phyloP scores from a whole-genome alignment of 2,329 filamentous ascomycete species.

The Orbilia blumenaviensis region DNA sequence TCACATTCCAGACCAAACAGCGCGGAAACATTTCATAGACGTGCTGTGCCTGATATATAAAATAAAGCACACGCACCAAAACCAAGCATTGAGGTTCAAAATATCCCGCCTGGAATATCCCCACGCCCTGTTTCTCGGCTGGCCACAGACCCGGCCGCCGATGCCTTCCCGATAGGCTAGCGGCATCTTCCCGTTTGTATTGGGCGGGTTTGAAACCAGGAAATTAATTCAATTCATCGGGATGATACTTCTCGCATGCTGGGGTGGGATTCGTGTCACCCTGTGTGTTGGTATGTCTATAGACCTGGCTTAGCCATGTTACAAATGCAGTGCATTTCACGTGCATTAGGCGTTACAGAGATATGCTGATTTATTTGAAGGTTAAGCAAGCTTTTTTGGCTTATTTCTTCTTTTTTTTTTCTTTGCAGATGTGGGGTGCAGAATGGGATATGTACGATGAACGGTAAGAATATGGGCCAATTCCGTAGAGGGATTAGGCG shows the following conservation, averaged over 20 bases:
- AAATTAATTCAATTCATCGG: slow-evolving; percentile 11
- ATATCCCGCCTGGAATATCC: too few relatives aligned
- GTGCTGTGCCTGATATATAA: slow-evolving; percentile 8
- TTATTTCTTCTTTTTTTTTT: not conserved
- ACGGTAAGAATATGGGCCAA: slow-evolving; percentile 21
- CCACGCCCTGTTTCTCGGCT: slow-evolving; percentile 3
- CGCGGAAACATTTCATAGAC: not conserved
- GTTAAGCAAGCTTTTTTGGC: slow-evolving; percentile 8
- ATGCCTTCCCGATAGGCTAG: not conserved
- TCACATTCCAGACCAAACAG: not conserved
- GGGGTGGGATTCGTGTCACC: slow-evolving; percentile 15
- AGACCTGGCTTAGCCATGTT: not conserved
- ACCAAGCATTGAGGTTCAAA: not conserved
- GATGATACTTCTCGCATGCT: slow-evolving; percentile 1
- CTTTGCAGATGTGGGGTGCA: not conserved
- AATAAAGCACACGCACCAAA: not conserved
- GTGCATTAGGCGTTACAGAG: slow-evolving; percentile 10
- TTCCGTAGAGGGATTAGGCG: slow-evolving; percentile 23
- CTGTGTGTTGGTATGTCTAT: not conserved
- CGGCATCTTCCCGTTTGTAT: not conserved
- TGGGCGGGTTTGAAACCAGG: not conserved
- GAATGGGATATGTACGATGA: not conserved
- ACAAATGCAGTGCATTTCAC: slow-evolving; percentile 14
- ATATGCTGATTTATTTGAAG: not conserved
- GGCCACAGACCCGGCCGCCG: not conserved